Evolutionary conservation across 176 grass and related monocot species (phyloP).

Genomic region (Rhynchospora tenuis): DNA sequence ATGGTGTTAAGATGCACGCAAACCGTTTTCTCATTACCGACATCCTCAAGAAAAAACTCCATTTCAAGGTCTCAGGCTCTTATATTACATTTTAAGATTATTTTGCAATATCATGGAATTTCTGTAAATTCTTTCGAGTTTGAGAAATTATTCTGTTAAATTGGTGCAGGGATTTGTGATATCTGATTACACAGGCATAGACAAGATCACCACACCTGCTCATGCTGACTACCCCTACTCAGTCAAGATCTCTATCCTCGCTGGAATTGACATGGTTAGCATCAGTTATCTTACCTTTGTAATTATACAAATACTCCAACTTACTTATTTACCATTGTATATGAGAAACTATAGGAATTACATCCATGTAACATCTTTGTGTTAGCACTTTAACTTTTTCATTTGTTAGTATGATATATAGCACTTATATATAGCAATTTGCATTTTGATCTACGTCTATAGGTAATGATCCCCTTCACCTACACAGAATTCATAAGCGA

Average conservation of each 20-base stretch:
- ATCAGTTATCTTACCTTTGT: neutral
- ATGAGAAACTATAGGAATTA: neutral
- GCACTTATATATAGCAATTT: neutral
- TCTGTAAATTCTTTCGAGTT: neutral
- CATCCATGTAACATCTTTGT: neutral
- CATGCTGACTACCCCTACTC: slow-evolving; percentile 43
- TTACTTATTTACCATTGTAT: neutral
- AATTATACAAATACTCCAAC: neutral
- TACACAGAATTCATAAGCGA: slow-evolving; percentile 22
- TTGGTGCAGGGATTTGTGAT: slow-evolving; percentile 51
- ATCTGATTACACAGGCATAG: slow-evolving; percentile 50
- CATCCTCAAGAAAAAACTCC: slow-evolving; percentile 48
- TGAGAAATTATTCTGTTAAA: neutral
- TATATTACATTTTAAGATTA: neutral
- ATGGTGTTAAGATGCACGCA: slow-evolving; percentile 70
- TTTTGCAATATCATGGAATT: neutral
- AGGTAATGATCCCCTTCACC: slow-evolving; percentile 42
- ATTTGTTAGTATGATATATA: too few relatives aligned
- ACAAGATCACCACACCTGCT: slow-evolving; percentile 44
- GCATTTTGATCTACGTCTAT: neutral
- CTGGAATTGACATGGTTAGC: slow-evolving; percentile 60
- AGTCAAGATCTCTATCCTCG: slow-evolving; percentile 32
- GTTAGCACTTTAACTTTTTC: neutral
- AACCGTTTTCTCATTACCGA: slow-evolving; percentile 48
- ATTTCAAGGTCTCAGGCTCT: slow-evolving; percentile 34